Percentiles rank a stretch among this genome's conserved stretches.
These are phyloP conservation scores for Apophysomyces sp. DNA, from an alignment of 371 early-diverging fungal species.

Conservation along the genomic window DNA sequence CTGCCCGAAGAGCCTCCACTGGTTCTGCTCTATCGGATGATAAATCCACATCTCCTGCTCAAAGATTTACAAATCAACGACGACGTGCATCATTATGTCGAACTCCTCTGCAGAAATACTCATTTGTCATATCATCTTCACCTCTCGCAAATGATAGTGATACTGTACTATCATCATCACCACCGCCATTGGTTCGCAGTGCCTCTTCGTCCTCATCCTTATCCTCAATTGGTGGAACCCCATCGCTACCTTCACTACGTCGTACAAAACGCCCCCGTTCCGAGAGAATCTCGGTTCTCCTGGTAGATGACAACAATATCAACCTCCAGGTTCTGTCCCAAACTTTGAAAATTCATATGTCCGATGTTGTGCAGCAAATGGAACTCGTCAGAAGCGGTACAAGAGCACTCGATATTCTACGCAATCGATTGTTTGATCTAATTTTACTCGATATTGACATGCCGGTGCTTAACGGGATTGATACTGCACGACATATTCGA, in stretches of 20 bases:
- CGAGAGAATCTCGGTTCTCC: conserved; percentile 17
- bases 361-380: conserved; percentile 40
- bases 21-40: conserved; percentile 10
- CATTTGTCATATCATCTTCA: background rate
- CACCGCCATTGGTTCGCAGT: conserved; percentile 1
- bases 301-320: conserved; percentile 63
- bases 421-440: conserved; percentile 42
- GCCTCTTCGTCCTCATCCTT: conserved; percentile 2
- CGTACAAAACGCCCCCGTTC: conserved; percentile 2
- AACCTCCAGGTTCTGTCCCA: conserved; percentile 56
- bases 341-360: conserved; percentile 49
- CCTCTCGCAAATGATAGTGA: background rate
- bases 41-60: background rate
- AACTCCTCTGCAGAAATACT: background rate
- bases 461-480: conserved; percentile 58
- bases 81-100: background rate
- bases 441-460: conserved; percentile 68
- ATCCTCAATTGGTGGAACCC: conserved; percentile 4
- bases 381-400: conserved; percentile 40
- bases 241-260: background rate
- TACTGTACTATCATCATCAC: background rate
- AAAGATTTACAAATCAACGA: background rate
- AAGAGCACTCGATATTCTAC: conserved; percentile 42
- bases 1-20: conserved; percentile 16
- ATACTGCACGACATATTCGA: conserved; percentile 48